Base-by-base conservation (phyloP, 1,284 basidiomycete genomes). In the Tremellales sp. region DNA sequence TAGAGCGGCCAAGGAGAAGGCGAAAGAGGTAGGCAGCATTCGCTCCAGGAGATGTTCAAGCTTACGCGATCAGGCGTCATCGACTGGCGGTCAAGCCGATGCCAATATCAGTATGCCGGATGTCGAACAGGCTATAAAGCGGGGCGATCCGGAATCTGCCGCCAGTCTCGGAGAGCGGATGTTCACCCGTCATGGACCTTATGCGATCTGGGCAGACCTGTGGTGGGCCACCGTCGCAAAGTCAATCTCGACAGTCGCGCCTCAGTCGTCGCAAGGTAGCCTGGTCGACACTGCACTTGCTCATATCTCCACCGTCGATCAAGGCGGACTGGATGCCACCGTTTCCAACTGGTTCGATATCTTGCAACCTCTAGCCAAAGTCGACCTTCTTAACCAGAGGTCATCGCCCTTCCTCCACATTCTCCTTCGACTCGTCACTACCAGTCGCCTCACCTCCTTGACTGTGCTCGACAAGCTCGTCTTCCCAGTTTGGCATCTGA, bases 181-280 rank as follows among this genome's bases (percentile, higher is more conserved):
- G 26, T 65, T 61, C 37, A 47, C 45, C 1, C 57, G 64, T 4
- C 64, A 68, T 49, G 66, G 68, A 31, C 51, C 58, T 35, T 68
- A 67, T 40, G 26, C 42, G 2, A 23, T 33, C 2, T 70, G 68
- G 68, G 55, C 56, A 3, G 17, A 43, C 3, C 40, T 43, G 3
- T 70, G 68, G 68, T 70, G 68, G 68, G 23, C 51, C 10, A 56
- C 52, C 1, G 43, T 68, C 39, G 45, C 66, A n/a, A 48, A 58
- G 21, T 53, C 57, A 6, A 46, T 67, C 4, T 56, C 58, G 36
- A 35, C 54, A 1, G 48, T 51, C 2, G 49, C 55, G 3, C 27
- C 39, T 13, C 37, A 47, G 12, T 40, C 43, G 31, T 52, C 57
- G 48, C 37, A 46, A 2, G 23, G 48, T 11, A 33, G 50, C 0